These are phyloP conservation scores for Plasmodiophora brassicae DNA, from an alignment of 208 protist genomes.

Conservation along the genomic window DNA sequence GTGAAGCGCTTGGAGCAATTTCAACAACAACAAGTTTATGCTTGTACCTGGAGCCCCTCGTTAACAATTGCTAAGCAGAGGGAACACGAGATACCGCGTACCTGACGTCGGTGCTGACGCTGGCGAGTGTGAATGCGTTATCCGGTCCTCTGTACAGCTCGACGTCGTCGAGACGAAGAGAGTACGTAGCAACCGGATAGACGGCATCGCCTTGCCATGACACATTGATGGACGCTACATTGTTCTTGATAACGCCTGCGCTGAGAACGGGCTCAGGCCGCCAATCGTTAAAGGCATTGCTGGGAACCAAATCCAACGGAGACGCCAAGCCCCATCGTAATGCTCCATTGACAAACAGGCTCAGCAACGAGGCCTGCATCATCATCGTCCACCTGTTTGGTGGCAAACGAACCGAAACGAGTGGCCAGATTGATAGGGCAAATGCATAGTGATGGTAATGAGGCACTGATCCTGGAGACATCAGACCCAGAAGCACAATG, in stretches of 20 bases:
- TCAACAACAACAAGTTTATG: too few relatives aligned
- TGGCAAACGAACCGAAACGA: neutral
- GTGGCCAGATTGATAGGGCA: neutral
- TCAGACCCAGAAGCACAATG: neutral
- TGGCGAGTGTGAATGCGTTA: neutral
- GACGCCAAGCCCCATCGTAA: neutral
- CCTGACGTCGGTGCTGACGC: neutral
- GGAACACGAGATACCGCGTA: neutral
- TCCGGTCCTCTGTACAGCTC: neutral
- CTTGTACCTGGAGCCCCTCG: too few relatives aligned
- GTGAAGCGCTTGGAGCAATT: too few relatives aligned
- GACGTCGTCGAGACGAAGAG: neutral
- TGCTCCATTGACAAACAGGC: neutral
- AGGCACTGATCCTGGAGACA: neutral
- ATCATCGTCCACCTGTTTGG: neutral
- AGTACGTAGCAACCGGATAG: neutral
- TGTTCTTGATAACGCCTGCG: too few relatives aligned
- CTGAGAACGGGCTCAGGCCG: neutral
- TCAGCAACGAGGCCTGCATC: neutral
- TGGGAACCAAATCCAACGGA: neutral
- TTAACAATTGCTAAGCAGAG: constrained; percentile 9
- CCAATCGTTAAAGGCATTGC: neutral
- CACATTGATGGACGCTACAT: too few relatives aligned
- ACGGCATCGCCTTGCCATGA: neutral
- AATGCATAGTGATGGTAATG: neutral